Percentiles rank a stretch among this genome's conserved stretches.
phyloP scores from a whole-genome alignment of 768 basidiomycete genomes.

The Psilocybe cyanescens region DNA sequence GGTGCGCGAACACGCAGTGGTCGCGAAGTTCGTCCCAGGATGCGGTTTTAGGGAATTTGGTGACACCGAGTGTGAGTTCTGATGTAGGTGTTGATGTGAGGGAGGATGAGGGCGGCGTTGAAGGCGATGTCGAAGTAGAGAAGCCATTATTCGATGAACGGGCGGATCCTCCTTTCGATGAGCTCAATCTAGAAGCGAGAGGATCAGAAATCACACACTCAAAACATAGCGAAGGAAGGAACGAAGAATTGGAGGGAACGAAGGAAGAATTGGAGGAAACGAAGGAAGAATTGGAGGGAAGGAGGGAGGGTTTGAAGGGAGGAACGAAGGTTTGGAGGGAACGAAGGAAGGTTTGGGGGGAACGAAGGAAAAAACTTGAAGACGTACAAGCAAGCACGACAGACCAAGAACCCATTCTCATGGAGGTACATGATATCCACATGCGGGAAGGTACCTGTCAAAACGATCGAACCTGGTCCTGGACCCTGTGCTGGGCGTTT shows the following conservation, averaged over 20 bases:
- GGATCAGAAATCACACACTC: background rate
- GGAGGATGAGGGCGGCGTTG: background rate
- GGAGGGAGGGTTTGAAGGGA: background rate
- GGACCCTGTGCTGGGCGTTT: background rate
- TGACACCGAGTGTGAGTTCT: conserved; percentile 15
- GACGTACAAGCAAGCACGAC: conserved; percentile 42
- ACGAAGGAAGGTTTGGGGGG: background rate
- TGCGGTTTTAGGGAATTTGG: conserved; percentile 30
- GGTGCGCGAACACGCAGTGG: conserved; percentile 37
- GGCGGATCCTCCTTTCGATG: conserved; percentile 10
- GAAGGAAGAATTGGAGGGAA: no score
- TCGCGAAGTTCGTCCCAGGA: conserved; percentile 39
- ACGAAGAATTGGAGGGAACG: no score
- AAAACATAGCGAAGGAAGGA: background rate
- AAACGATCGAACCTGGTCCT: background rate
- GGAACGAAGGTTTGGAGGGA: no score
- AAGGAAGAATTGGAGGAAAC: background rate
- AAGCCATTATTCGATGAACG: no score
- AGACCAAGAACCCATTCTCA: conserved; percentile 32
- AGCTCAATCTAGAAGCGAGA: conserved; percentile 4
- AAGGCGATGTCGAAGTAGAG: background rate
- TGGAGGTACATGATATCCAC: conserved; percentile 43
- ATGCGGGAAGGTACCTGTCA: conserved; percentile 28
- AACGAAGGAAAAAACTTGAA: background rate
- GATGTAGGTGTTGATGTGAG: background rate